phyloP scores from a whole-genome alignment of 345 rosid species.

The Lenwebbia sp. region DNA sequence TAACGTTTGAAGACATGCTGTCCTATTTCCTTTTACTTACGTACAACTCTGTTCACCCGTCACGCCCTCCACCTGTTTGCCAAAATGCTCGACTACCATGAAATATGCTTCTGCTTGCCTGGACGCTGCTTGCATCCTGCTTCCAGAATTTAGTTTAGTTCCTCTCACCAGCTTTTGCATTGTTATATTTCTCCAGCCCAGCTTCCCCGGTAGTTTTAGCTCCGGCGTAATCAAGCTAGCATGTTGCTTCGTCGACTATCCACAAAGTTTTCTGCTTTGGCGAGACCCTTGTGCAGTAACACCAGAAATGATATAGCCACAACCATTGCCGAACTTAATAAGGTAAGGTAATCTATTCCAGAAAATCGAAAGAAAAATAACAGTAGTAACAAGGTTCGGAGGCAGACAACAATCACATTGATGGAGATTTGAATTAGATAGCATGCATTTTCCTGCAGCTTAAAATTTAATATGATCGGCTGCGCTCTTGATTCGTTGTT shows the following conservation, averaged over 20 bases:
- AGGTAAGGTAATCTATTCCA: slow-evolving; percentile 16
- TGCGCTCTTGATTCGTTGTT: background rate
- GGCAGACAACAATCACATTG: background rate
- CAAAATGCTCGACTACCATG: slow-evolving; percentile 5
- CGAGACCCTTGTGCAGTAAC: slow-evolving; percentile 26
- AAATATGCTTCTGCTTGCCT: background rate
- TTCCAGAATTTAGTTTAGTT: background rate
- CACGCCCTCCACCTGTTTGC: slow-evolving; percentile 3
- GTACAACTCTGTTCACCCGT: background rate
- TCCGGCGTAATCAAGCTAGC: background rate
- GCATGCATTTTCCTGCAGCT: background rate
- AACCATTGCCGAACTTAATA: slow-evolving; percentile 37
- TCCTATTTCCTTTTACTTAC: background rate
- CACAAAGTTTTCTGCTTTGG: slow-evolving; percentile 12
- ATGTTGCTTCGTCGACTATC: slow-evolving; percentile 37
- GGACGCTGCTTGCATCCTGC: background rate
- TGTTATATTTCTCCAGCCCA: background rate
- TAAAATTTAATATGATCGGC: background rate
- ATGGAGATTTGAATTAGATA: background rate
- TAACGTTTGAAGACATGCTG: background rate
- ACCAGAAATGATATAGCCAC: slow-evolving; percentile 10
- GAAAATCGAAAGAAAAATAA: background rate
- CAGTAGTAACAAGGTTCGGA: background rate
- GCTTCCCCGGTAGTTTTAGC: background rate
- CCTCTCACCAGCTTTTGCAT: background rate